Evolutionary conservation across 495 filamentous ascomycete species (phyloP).

Genomic region (Neurospora hispaniola): DNA sequence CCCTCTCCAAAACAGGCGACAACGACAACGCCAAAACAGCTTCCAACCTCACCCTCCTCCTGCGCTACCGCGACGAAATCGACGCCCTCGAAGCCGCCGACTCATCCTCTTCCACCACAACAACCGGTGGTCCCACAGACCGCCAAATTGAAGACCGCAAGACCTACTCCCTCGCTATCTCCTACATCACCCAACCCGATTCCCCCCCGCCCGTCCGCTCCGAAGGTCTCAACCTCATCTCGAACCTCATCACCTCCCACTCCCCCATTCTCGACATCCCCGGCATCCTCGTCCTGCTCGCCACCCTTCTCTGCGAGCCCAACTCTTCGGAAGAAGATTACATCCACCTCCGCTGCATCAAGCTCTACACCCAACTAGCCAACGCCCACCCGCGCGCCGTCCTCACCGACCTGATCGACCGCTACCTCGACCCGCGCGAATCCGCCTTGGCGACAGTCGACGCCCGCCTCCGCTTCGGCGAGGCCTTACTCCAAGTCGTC

Average conservation of each 20-base stretch:
- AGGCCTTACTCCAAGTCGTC: conserved; percentile 58
- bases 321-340: conserved; percentile 58
- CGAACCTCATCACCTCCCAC: conserved; percentile 47
- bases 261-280: conserved; percentile 63
- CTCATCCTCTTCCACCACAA: background rate
- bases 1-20: conserved; percentile 26
- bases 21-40: conserved; percentile 41
- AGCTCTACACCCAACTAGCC: conserved; percentile 55
- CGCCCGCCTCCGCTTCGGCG: conserved; percentile 59
- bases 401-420: conserved; percentile 53
- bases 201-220: conserved; percentile 65
- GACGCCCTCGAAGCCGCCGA: conserved; percentile 11
- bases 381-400: conserved; percentile 55
- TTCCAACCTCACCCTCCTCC: conserved; percentile 44
- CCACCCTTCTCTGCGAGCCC: conserved; percentile 41
- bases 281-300: conserved; percentile 52
- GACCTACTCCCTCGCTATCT: conserved; percentile 58
- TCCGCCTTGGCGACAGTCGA: conserved; percentile 40
- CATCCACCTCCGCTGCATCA: conserved; percentile 61
- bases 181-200: conserved; percentile 55
- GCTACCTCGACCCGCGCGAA: conserved; percentile 56
- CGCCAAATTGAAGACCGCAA: conserved; percentile 54
- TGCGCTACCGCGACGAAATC: conserved; percentile 42
- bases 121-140: conserved; percentile 17
- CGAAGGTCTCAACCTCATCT: conserved; percentile 65